These are phyloP conservation scores for Gamarada debralockiae DNA, from an alignment of 495 filamentous ascomycete species.

Conservation along the genomic window DNA sequence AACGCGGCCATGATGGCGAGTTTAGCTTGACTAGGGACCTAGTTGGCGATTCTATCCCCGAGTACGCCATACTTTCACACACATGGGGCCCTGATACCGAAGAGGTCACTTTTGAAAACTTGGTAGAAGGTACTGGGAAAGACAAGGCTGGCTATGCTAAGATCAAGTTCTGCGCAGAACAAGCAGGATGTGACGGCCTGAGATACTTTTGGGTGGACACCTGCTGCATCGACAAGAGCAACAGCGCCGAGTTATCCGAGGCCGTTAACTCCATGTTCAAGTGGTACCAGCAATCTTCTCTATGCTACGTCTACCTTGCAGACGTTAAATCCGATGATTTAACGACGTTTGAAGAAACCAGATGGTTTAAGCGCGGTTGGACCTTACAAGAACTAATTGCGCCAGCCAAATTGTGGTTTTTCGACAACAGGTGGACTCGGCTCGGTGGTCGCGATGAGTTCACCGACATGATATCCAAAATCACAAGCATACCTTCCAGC, in stretches of 20 bases:
- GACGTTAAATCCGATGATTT: neutral
- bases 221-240: no score
- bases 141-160: no score
- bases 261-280: slow-evolving; percentile 30
- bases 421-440: neutral
- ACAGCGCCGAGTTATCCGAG: slow-evolving; percentile 30
- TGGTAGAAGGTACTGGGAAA: no score
- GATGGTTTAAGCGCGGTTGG: slow-evolving; percentile 10
- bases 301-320: slow-evolving; percentile 9
- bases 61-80: slow-evolving; percentile 11
- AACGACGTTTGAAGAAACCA: neutral
- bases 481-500: neutral
- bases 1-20: no score
- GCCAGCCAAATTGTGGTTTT: slow-evolving; percentile 28
- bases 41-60: no score
- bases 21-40: no score
- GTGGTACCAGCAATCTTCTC: slow-evolving; percentile 23
- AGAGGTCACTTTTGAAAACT: slow-evolving; percentile 1
- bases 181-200: no score
- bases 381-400: no score
- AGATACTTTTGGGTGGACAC: no score
- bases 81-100: neutral
- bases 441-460: neutral
- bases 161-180: no score
- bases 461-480: neutral